phyloP scores from a whole-genome alignment of 352 stramenopile genomes.

The Poterioochromonas sp. region DNA sequence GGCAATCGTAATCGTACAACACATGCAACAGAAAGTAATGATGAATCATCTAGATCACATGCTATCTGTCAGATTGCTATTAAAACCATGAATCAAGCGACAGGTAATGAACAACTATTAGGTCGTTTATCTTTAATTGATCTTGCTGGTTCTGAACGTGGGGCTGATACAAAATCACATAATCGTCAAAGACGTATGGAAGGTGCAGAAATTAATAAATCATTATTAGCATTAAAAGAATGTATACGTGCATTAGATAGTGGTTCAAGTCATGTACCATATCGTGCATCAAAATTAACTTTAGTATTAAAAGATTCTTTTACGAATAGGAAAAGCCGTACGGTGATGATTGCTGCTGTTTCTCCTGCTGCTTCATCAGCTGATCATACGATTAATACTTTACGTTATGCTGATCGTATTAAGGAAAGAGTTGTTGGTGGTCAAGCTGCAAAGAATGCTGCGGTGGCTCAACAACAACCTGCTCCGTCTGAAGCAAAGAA shows the following conservation, averaged over 20 bases:
- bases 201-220: slow-evolving; percentile 85
- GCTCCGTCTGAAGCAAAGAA: no score
- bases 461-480: neutral
- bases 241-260: slow-evolving; percentile 88
- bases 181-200: slow-evolving; percentile 86
- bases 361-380: slow-evolving; percentile 79
- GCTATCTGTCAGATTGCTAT: slow-evolving; percentile 84
- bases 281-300: slow-evolving; percentile 91
- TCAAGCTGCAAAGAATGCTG: slow-evolving; percentile 25
- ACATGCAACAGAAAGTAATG: slow-evolving; percentile 89
- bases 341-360: slow-evolving; percentile 93
- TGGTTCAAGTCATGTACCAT: slow-evolving; percentile 81
- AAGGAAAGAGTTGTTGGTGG: slow-evolving; percentile 74
- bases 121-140: slow-evolving; percentile 91
- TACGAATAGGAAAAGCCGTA: slow-evolving; percentile 76
- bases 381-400: slow-evolving; percentile 93
- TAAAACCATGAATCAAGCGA: slow-evolving; percentile 37
- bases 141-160: slow-evolving; percentile 86
- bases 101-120: slow-evolving; percentile 44
- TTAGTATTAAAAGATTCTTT: slow-evolving; percentile 96
- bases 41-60: slow-evolving; percentile 83
- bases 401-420: slow-evolving; percentile 90
- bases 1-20: slow-evolving; percentile 83
- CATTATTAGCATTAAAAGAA: slow-evolving; percentile 86
- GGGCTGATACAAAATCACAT: slow-evolving; percentile 88